Evolutionary conservation across 176 grass and related monocot genomes (phyloP).

Genomic region (Melocanna baccifera): DNA sequence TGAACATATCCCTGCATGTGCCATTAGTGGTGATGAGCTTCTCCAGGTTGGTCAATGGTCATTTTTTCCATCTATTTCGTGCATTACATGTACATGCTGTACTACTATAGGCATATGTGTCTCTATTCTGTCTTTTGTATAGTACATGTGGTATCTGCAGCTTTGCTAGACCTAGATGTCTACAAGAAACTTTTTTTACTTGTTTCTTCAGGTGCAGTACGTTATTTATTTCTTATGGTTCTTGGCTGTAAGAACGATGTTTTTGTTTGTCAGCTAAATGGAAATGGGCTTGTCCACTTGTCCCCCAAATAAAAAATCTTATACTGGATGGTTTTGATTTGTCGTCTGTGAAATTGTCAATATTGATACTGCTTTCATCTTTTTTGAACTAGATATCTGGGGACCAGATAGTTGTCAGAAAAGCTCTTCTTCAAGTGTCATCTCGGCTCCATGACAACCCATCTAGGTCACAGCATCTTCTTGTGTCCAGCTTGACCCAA

Average conservation of each 20-base stretch:
- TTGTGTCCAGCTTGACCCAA: constrained; percentile 51
- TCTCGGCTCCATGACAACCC: constrained; percentile 92
- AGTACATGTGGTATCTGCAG: neutral
- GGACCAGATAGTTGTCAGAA: constrained; percentile 66
- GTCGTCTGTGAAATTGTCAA: neutral
- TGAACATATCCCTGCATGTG: constrained; percentile 83
- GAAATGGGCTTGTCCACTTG: neutral
- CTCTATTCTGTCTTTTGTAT: neutral
- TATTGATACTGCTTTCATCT: constrained; percentile 18
- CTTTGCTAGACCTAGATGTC: constrained; percentile 12
- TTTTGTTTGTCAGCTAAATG: neutral
- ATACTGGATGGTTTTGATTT: neutral
- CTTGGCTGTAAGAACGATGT: neutral
- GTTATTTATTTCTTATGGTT: neutral
- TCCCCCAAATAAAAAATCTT: neutral
- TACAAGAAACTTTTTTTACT: neutral
- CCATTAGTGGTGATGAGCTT: constrained; percentile 82
- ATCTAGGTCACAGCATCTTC: constrained; percentile 75
- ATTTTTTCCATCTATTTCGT: neutral
- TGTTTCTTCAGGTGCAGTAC: neutral
- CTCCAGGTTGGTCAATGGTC: constrained; percentile 56
- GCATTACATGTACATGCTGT: constrained; percentile 3
- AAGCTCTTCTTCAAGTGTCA: constrained; percentile 81
- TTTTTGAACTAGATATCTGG: constrained; percentile 67
- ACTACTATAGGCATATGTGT: neutral